Conservation (phyloP, 2,329 filamentous ascomycete genomes). For the Fusarium drepaniforme region DNA sequence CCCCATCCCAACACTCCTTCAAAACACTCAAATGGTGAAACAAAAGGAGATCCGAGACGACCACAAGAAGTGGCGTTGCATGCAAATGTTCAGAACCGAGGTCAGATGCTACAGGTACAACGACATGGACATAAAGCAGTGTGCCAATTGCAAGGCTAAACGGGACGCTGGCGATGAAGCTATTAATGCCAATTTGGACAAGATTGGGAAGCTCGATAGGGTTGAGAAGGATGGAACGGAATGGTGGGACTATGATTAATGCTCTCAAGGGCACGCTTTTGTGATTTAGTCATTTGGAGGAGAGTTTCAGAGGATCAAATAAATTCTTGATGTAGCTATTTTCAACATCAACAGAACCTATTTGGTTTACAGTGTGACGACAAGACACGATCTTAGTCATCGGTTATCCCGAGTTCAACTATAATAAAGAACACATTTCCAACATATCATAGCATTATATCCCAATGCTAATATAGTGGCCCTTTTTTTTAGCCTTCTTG, state of each 20-base stretch:
- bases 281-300: background rate
- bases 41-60: conserved; percentile 22
- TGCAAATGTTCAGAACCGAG: background rate
- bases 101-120: conserved; percentile 1
- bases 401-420: no score
- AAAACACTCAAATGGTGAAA: background rate
- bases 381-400: no score
- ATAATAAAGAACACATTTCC: no score
- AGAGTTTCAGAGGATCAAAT: background rate
- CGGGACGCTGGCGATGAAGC: conserved; percentile 28
- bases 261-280: background rate
- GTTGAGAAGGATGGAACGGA: conserved; percentile 25
- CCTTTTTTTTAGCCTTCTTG: no score
- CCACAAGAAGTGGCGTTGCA: conserved; percentile 28
- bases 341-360: background rate
- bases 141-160: conserved; percentile 26
- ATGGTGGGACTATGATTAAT: conserved; percentile 15
- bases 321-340: background rate
- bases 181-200: conserved; percentile 24
- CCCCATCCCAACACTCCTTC: background rate
- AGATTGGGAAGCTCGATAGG: conserved; percentile 23
- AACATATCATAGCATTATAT: no score
- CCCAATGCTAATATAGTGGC: no score
- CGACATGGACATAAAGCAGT: conserved; percentile 21
- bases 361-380: background rate